These are phyloP conservation scores for Forsythia suspensa DNA, from an alignment of 257 asterid genomes.

Conservation along the genomic window DNA sequence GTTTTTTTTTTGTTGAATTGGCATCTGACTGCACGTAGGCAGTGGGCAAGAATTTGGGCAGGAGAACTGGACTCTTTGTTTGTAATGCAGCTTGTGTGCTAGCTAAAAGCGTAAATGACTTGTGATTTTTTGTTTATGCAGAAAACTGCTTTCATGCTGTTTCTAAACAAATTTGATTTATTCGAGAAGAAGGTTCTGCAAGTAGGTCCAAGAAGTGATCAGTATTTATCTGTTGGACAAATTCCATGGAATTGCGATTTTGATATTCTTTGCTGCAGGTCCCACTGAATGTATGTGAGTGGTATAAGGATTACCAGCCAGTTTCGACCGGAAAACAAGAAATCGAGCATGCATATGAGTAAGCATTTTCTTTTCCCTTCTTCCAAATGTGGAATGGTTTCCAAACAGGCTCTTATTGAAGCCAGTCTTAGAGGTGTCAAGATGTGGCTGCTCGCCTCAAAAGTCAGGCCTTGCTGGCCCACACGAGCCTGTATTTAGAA, in stretches of 20 bases:
- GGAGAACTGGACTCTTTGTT: neutral
- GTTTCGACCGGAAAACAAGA: slow-evolving; percentile 94
- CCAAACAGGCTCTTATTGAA: neutral
- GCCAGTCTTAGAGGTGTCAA: neutral
- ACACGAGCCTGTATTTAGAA: neutral
- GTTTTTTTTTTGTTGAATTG: no score
- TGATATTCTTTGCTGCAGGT: slow-evolving; percentile 54
- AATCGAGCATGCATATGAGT: slow-evolving; percentile 98
- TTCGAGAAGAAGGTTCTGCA: slow-evolving; percentile 92
- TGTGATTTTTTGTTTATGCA: slow-evolving; percentile 34
- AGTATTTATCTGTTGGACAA: slow-evolving; percentile 4
- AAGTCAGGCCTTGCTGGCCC: neutral
- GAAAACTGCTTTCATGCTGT: slow-evolving; percentile 98
- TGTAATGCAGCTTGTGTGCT: neutral
- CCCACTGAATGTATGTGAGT: slow-evolving; percentile 77
- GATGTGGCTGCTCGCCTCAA: neutral
- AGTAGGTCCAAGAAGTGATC: slow-evolving; percentile 49
- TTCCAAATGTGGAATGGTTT: neutral
- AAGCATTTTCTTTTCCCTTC: slow-evolving; percentile 39
- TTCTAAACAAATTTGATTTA: slow-evolving; percentile 95
- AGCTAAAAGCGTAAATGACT: neutral
- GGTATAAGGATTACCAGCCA: slow-evolving; percentile 97
- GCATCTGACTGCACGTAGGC: no score
- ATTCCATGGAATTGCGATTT: slow-evolving; percentile 27
- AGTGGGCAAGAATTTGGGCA: no score